Base-by-base conservation (phyloP, 257 asterid species). In the Asclepias syriaca region DNA sequence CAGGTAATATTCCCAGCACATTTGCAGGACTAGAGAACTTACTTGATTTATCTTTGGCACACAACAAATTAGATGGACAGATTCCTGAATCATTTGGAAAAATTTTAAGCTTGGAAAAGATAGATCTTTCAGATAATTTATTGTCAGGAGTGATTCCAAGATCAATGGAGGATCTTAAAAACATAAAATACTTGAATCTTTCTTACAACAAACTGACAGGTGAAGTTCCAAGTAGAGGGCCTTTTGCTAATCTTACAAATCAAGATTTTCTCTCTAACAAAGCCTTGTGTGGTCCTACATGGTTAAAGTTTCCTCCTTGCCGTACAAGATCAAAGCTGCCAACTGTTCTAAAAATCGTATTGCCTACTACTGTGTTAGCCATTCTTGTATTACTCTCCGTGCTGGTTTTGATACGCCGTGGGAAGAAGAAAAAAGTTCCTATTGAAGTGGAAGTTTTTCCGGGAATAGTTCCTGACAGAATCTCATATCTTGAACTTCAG, bases 391-490 rank as follows among this genome's bases (percentile, higher is more conserved):
- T 58, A n/a, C 37, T 54, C 0, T 1, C 39, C 34, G 24, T 37
- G 54, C 51, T 5, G 34, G 58, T 18, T 53, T 73, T 63, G 51
- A 14, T 15, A 39, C 12, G 65, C 24, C 39, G 19, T 12, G 0
- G 65, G 18, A 79, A 2, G 77, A 78, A 78, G 70, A 50, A 59
- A 72, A 81, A 40, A 51, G 79, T n/a, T 81, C 87, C n/a, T 77
- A 79, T 53, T 51, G 66, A 18, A 18, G 22, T 11, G 22, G 65
- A 58, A 5, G 6, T 22, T 13, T 58, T 58, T n/a, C 13, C 39
- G 0, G 34, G 10, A 5, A 18, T 4, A 58, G 5, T 15, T 21
- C 13, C 1, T 22, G 32, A 27, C 11, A 58, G 64, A 58, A 18
- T 58, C 4, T 0, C 64, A 19, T 58, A 58, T 58, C 22, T 9